Conservation (phyloP, 129 eudicot species). For the Chrysanthemum seticuspe region DNA sequence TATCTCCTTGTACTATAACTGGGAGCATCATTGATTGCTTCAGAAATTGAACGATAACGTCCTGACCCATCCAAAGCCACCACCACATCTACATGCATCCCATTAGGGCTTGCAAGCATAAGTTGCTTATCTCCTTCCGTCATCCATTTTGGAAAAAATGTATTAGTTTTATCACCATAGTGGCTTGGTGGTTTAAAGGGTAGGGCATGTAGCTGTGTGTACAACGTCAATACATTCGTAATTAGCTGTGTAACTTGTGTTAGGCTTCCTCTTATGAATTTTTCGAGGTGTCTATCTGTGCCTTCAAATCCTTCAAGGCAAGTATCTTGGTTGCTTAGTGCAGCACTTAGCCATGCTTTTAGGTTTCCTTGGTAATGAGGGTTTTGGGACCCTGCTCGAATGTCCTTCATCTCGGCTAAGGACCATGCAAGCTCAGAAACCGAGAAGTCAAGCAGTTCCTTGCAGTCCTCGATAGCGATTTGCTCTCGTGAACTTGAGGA, state of each 20-base stretch:
- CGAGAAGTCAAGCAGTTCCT: constrained; percentile 87
- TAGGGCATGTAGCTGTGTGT: constrained; percentile 54
- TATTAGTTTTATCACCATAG: constrained; percentile 23
- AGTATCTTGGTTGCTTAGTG: constrained; percentile 92
- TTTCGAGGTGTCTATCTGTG: constrained; percentile 56
- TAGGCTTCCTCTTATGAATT: constrained; percentile 62
- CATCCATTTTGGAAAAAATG: constrained; percentile 75
- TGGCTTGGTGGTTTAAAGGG: constrained; percentile 65
- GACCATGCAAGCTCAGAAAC: constrained; percentile 87
- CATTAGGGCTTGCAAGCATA: constrained; percentile 39
- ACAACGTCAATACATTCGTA: constrained; percentile 57
- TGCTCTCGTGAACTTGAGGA: constrained; percentile 73
- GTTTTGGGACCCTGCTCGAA: constrained; percentile 45
- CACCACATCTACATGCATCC: constrained; percentile 62
- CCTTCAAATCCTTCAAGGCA: constrained; percentile 98
- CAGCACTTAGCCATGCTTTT: constrained; percentile 93
- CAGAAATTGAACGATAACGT: constrained; percentile 53
- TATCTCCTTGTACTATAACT: constrained; percentile 69
- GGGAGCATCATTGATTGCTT: constrained; percentile 71
- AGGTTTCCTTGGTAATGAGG: constrained; percentile 55
- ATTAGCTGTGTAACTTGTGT: constrained; percentile 82
- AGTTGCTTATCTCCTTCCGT: constrained; percentile 64
- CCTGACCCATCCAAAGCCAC: constrained; percentile 86
- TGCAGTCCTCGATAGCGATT: constrained; percentile 83
- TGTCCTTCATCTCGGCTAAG: constrained; percentile 59